Percentiles rank a stretch among this genome's conserved stretches.
These are phyloP conservation scores for Cicer pinnatifidum DNA, from an alignment of 306 rosid genomes.

Conservation along the genomic window DNA sequence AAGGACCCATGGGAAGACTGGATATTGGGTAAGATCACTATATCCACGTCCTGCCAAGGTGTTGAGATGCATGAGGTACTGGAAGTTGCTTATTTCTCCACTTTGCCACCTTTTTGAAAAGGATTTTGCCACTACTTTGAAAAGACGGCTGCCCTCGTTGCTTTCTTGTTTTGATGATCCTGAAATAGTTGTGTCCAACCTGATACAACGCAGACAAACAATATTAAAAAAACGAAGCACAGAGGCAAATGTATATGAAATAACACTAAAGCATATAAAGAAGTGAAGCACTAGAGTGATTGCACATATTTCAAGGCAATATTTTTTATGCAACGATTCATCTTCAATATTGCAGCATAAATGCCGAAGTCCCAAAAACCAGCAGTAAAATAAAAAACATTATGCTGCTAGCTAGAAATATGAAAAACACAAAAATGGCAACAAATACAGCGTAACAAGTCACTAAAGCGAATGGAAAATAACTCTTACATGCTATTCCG, in stretches of 20 bases:
- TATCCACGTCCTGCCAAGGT: constrained; percentile 99
- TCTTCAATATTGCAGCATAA: constrained; percentile 37
- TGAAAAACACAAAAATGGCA: constrained; percentile 14
- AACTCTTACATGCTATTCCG: constrained; percentile 89
- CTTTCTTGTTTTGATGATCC: constrained; percentile 94
- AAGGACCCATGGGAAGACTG: constrained; percentile 99
- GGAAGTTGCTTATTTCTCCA: constrained; percentile 99
- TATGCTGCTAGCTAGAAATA: constrained; percentile 12
- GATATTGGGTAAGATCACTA: constrained; percentile 98
- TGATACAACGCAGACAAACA: constrained; percentile 46
- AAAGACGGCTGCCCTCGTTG: constrained; percentile 93
- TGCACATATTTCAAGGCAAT: constrained; percentile 29
- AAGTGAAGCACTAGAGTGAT: constrained; percentile 18
- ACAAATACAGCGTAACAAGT: constrained; percentile 38
- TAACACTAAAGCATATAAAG: constrained; percentile 21
- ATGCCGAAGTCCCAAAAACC: constrained; percentile 20
- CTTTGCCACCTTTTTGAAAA: constrained; percentile 98
- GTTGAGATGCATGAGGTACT: constrained; percentile 98
- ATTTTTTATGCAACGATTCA: constrained; percentile 26
- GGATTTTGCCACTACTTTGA: constrained; percentile 89
- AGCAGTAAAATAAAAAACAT: constrained; percentile 39
- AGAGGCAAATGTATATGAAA: constrained; percentile 9
- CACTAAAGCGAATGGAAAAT: constrained; percentile 29
- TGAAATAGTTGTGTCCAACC: constrained; percentile 99
- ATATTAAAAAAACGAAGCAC: constrained; percentile 9